A percentile compares a stretch with the other conserved stretches of the same genome.
These are phyloP conservation scores for Phallus indusiatus DNA, from an alignment of 768 basidiomycete species.

Conservation along the genomic window DNA sequence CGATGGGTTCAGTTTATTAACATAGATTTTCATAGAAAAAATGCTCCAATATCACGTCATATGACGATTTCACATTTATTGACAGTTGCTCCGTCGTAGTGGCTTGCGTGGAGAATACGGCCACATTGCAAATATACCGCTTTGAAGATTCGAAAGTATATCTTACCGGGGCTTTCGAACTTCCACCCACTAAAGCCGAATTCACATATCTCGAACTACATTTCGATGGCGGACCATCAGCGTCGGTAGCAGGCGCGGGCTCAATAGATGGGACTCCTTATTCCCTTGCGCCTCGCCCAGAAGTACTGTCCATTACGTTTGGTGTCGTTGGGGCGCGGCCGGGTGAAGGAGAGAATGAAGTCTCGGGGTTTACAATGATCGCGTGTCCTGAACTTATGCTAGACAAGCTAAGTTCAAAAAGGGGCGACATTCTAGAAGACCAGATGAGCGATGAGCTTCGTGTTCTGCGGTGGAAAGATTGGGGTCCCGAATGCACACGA, in stretches of 20 bases:
- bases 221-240: slow-evolving; percentile 1
- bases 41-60: not conserved
- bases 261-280: slow-evolving; percentile 8
- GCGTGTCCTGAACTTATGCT: slow-evolving; percentile 5
- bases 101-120: not conserved
- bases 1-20: not conserved
- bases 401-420: not conserved
- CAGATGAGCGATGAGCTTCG: not conserved
- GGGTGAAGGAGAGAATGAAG: not conserved
- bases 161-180: not conserved
- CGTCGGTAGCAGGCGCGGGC: not conserved
- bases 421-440: not conserved
- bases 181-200: not conserved
- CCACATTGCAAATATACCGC: not conserved
- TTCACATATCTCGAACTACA: not conserved
- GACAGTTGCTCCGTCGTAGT: not conserved
- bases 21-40: not conserved
- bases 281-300: not conserved
- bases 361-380: slow-evolving; percentile 4
- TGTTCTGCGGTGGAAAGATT: not conserved
- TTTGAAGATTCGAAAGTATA: not conserved
- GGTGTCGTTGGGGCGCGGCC: not conserved
- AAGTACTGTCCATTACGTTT: slow-evolving; percentile 2
- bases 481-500: slow-evolving; percentile 4
- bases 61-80: slow-evolving; percentile 7